Evolutionary conservation across 202 grass and related monocot species (phyloP).

Genomic region (Zizania palustris): DNA sequence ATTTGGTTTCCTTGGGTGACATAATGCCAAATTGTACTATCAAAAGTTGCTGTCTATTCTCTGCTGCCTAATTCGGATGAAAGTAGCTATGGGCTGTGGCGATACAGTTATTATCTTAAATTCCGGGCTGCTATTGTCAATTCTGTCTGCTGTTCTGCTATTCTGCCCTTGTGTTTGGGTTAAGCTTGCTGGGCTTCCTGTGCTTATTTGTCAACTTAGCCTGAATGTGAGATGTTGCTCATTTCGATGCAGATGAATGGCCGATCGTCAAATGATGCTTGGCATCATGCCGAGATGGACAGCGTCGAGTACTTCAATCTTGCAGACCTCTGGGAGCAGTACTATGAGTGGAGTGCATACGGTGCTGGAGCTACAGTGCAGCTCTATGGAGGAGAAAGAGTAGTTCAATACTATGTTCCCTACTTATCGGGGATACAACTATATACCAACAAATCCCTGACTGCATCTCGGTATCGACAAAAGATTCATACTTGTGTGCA

Average conservation of each 20-base stretch:
- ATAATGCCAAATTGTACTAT: neutral
- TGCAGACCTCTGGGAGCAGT: conserved; percentile 78
- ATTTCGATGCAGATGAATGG: conserved; percentile 47
- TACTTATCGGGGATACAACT: conserved; percentile 94
- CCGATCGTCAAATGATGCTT: conserved; percentile 34
- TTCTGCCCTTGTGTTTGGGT: conserved; percentile 6
- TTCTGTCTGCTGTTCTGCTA: conserved; percentile 32
- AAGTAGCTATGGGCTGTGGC: conserved; percentile 20
- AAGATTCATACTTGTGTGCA: neutral
- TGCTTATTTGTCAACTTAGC: conserved; percentile 22
- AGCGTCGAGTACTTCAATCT: conserved; percentile 77
- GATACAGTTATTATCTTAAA: conserved; percentile 21
- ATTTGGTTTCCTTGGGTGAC: neutral
- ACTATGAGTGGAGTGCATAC: conserved; percentile 86
- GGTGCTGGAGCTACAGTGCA: conserved; percentile 61
- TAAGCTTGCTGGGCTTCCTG: neutral
- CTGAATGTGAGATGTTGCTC: conserved; percentile 23
- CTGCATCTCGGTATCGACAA: conserved; percentile 54
- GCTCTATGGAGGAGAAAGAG: conserved; percentile 55
- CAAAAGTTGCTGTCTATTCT: neutral
- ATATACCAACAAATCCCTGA: conserved; percentile 61
- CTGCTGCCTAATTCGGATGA: conserved; percentile 29
- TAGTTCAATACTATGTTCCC: conserved; percentile 83
- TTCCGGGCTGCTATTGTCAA: conserved; percentile 26
- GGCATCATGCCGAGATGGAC: conserved; percentile 51